Conservation (phyloP, 106 monocot species). For the Vanilla planifolia region DNA sequence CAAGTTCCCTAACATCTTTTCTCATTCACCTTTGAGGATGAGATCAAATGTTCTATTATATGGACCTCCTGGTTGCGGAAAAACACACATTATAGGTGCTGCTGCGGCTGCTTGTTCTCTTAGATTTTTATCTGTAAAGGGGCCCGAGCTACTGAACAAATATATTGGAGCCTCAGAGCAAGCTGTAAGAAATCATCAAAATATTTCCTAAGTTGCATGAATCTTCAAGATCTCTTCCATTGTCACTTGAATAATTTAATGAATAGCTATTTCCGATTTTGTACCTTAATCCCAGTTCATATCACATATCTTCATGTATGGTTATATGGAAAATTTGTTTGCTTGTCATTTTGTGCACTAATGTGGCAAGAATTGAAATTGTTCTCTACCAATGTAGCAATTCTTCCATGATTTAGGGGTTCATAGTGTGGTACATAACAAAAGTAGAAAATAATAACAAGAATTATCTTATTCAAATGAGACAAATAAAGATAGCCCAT, state of each 20-base stretch:
- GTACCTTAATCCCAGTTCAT: too few species aligned
- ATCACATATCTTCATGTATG: too few species aligned
- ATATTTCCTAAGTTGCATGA: not conserved
- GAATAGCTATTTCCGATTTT: too few species aligned
- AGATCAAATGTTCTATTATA: slow-evolving; percentile 94
- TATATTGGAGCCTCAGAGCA: slow-evolving; percentile 99
- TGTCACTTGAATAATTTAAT: not conserved
- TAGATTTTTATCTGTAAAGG: slow-evolving; percentile 91
- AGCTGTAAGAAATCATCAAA: slow-evolving; percentile 65
- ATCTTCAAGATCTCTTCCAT: not conserved
- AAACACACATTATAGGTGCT: slow-evolving; percentile 94
- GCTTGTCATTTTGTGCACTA: too few species aligned
- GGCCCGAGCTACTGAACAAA: slow-evolving; percentile 95
- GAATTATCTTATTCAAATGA: too few species aligned
- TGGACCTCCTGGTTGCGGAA: slow-evolving; percentile 99
- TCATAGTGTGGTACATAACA: too few species aligned
- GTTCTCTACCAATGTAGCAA: too few species aligned
- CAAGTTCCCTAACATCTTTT: slow-evolving; percentile 81
- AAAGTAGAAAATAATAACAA: too few species aligned
- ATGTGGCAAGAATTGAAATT: too few species aligned
- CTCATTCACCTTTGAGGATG: slow-evolving; percentile 77
- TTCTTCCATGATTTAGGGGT: too few species aligned
- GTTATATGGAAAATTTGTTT: too few species aligned
- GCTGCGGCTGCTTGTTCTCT: slow-evolving; percentile 90
- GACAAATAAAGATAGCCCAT: too few species aligned